Evolutionary conservation across 2,329 filamentous ascomycete species (phyloP), one percentile per base, ranked within the genome.

Genomic region (Sarocladiaceae sp.): DNA sequence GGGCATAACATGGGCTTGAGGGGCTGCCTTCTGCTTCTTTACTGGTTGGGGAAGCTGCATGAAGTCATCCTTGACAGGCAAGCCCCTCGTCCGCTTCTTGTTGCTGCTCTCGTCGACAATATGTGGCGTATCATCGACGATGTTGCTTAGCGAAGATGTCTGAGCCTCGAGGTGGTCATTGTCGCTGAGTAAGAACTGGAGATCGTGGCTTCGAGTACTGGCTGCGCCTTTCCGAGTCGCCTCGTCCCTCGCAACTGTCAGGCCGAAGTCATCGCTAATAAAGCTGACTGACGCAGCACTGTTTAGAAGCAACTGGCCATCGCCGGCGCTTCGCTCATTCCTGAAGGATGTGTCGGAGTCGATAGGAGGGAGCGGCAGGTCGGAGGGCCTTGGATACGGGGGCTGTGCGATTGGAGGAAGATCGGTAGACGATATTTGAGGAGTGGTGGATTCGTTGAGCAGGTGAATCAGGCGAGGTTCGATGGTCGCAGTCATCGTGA

Each of bases 401-500:
- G 69, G 48, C 60, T 65, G 63, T 49, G 78, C 73, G 33, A 79
- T 64, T 40, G 77, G 71, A 29, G 78, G 76, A 3, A 80, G 69
- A 48, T 77, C 74, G 55, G 71, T 63, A 49, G 70, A 68, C 54
- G 64, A 67, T 53, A 66, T 63, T 51, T 68, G 68, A 35, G 72
- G 69, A 50, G 68, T 67, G 33, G 67, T 68, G 40, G 69, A 70
- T 55, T 78, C 73, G 61, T 82, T 82, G 55, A 82, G 68, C 52
- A 82, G 64, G 59, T 82, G 77, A 58, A 82, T 83, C 52, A 83
- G 69, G 58, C 78, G 76, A 58, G 79, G 79, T 71, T 83, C 79
- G 64, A 82, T 82, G 57, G 77, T 82, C 53, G 76, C 76, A 76
- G 80, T 80, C 40, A 43, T 43, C 16, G 7, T 33, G 40, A 32